These are phyloP conservation scores for Diaporthe ilicicola DNA, from an alignment of 2,329 filamentous ascomycete genomes.

Conservation along the genomic window DNA sequence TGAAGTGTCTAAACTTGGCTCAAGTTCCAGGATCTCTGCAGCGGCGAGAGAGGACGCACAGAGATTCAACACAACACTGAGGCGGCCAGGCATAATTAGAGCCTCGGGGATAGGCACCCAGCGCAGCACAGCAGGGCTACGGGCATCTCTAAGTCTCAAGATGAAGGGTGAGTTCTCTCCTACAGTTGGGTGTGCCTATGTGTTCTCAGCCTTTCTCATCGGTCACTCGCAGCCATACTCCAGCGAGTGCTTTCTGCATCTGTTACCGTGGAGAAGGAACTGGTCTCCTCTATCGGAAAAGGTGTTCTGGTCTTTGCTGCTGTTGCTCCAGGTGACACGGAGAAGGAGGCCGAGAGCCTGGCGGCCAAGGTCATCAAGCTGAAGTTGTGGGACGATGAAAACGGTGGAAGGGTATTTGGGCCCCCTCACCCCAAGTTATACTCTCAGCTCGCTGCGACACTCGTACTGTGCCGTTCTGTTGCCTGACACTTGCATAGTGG, in stretches of 20 bases:
- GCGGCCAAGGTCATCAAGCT: conserved; percentile 89
- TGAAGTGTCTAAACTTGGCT: not conserved
- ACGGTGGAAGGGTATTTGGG: conserved; percentile 67
- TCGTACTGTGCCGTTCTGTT: not conserved
- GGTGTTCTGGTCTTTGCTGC: conserved; percentile 92
- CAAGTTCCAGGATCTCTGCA: not conserved
- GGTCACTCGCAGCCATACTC: conserved; percentile 73
- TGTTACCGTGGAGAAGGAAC: conserved; percentile 89
- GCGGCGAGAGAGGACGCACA: not conserved
- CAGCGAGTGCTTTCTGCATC: conserved; percentile 95
- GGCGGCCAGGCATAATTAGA: not conserved
- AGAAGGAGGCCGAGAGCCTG: conserved; percentile 85
- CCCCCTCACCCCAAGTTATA: not conserved
- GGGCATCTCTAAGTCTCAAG: not conserved
- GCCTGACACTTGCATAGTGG: conserved; percentile 67
- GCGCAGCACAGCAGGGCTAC: too few relatives aligned
- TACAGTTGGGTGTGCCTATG: not conserved
- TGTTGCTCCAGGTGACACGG: conserved; percentile 87
- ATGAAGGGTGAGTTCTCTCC: conserved; percentile 48
- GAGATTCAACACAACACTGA: not conserved
- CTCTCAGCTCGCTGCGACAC: not conserved
- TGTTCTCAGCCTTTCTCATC: conserved; percentile 19
- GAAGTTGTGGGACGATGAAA: conserved; percentile 88
- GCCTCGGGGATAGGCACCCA: not conserved
- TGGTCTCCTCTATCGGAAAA: conserved; percentile 90